These are phyloP conservation scores for Ephemerocybe angulata DNA, from an alignment of 768 basidiomycete genomes.

Conservation along the genomic window DNA sequence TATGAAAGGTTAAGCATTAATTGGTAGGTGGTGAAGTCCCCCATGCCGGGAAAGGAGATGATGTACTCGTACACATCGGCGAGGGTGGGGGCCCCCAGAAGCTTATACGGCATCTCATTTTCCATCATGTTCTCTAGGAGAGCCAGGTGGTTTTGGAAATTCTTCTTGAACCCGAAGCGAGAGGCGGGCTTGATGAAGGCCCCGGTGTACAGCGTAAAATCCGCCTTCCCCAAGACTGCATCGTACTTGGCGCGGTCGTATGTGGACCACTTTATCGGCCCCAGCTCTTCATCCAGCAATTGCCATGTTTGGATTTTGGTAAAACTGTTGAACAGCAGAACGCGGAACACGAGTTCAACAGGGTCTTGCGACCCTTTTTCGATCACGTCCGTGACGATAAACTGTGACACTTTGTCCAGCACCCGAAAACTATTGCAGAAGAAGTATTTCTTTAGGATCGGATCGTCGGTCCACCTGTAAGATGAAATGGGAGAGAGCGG, in stretches of 20 bases:
- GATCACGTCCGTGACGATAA: constrained; percentile 64
- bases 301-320: constrained; percentile 74
- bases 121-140: constrained; percentile 61
- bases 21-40: constrained; percentile 71
- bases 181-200: constrained; percentile 74
- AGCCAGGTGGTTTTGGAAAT: constrained; percentile 60
- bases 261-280: constrained; percentile 55
- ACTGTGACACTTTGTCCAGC: constrained; percentile 68
- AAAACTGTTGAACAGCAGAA: constrained; percentile 68
- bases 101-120: constrained; percentile 44
- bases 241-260: constrained; percentile 55
- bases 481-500: too few relatives aligned
- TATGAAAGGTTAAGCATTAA: constrained; percentile 60
- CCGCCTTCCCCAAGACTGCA: constrained; percentile 43
- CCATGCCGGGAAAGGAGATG: constrained; percentile 63
- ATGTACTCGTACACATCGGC: constrained; percentile 63
- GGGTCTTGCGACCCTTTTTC: constrained; percentile 59
- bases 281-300: constrained; percentile 46
- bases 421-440: constrained; percentile 80
- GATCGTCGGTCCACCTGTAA: constrained; percentile 67
- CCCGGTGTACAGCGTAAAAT: constrained; percentile 54
- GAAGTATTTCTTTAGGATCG: constrained; percentile 47
- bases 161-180: constrained; percentile 41
- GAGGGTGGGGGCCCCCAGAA: constrained; percentile 50
- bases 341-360: constrained; percentile 65